These are phyloP conservation scores for Microdochium paspali DNA, from an alignment of 2,329 filamentous ascomycete species.

Conservation along the genomic window DNA sequence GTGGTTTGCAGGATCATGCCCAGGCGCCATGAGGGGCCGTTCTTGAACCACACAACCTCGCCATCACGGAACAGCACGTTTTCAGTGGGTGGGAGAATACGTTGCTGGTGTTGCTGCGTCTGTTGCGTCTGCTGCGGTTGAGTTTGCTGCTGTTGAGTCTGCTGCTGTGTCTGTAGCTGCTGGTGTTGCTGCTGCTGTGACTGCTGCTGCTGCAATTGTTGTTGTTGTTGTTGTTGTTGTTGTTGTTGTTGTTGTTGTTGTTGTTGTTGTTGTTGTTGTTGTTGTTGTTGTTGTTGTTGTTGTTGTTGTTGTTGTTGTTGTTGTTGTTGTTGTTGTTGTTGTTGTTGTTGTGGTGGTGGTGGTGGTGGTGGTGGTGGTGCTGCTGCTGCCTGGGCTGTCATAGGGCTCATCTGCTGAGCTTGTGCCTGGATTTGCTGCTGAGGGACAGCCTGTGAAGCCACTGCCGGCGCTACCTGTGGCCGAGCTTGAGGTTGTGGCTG, in stretches of 20 bases:
- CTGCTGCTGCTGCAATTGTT: background rate
- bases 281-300: background rate
- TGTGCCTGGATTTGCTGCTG: no score
- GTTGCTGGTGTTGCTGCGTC: slow-evolving; percentile 3
- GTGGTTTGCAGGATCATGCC: slow-evolving; percentile 26
- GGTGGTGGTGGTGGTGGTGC: no score
- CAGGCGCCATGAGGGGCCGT: slow-evolving; percentile 35
- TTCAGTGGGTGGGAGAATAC: slow-evolving; percentile 9
- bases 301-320: no score
- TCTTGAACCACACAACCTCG: slow-evolving; percentile 41
- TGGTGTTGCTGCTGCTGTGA: background rate
- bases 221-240: background rate
- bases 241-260: background rate
- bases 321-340: no score
- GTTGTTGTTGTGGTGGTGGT: no score
- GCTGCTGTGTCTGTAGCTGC: background rate
- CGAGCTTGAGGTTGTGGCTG: background rate
- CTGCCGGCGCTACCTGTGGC: background rate
- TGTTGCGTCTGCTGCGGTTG: slow-evolving; percentile 5
- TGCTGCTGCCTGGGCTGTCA: background rate
- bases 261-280: background rate
- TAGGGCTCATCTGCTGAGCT: background rate
- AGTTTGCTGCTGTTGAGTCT: background rate
- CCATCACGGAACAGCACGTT: slow-evolving; percentile 33
- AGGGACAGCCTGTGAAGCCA: no score